Conservation (phyloP, 2,329 filamentous ascomycete genomes). For the Pseudogymnoascus sp. region DNA sequence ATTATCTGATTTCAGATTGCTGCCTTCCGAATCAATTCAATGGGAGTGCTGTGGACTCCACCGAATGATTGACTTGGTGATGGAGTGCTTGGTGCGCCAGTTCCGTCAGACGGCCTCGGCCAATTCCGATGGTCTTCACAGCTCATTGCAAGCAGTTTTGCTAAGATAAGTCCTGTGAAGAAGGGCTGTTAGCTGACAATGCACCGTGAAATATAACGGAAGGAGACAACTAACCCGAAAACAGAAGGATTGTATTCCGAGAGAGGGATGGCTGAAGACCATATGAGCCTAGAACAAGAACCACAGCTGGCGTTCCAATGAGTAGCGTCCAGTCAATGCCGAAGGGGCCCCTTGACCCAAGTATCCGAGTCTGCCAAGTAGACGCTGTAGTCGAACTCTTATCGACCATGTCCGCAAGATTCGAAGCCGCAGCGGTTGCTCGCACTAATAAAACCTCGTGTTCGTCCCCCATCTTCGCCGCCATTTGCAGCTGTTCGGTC, state of each 20-base stretch:
- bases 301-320: background rate
- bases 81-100: background rate
- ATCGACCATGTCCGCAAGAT: background rate
- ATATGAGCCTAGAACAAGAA: conserved; percentile 1
- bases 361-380: background rate
- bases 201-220: background rate
- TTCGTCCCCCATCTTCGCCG: background rate
- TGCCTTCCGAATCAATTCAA: background rate
- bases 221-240: background rate
- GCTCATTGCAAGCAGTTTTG: background rate
- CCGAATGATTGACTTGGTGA: background rate
- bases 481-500: background rate
- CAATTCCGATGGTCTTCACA: background rate
- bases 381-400: background rate
- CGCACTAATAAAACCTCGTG: background rate
- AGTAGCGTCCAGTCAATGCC: background rate
- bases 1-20: background rate
- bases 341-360: background rate
- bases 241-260: background rate
- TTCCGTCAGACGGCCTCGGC: background rate
- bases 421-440: background rate
- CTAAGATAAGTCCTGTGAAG: background rate
- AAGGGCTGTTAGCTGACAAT: background rate
- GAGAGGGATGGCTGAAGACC: background rate
- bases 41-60: background rate